These are phyloP conservation scores for Aspergillus ustus DNA, from an alignment of 2,329 filamentous ascomycete species.

Conservation along the genomic window DNA sequence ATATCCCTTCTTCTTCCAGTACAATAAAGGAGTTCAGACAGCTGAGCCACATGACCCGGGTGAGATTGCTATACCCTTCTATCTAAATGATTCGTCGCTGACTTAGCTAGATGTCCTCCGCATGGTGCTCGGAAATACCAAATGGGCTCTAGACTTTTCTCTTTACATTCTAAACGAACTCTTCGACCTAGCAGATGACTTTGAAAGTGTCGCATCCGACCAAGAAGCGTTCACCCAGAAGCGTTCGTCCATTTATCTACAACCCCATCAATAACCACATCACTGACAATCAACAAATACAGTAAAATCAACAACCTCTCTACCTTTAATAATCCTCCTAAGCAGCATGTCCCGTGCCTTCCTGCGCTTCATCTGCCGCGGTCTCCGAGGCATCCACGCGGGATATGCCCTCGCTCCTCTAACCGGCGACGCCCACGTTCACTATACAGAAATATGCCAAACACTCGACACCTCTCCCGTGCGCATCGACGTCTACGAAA, in stretches of 20 bases:
- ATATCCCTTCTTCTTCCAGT: slow-evolving; percentile 68
- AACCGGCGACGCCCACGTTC: slow-evolving; percentile 43
- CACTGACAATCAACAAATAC: slow-evolving; percentile 1
- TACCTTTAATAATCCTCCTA: slow-evolving; percentile 63
- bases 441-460: slow-evolving; percentile 60
- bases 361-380: slow-evolving; percentile 69
- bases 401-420: slow-evolving; percentile 45
- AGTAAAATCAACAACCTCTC: slow-evolving; percentile 45
- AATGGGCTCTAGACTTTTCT: slow-evolving; percentile 74
- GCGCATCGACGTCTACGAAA: slow-evolving; percentile 66
- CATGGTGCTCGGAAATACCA: slow-evolving; percentile 73
- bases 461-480: slow-evolving; percentile 58
- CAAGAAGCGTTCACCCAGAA: slow-evolving; percentile 44
- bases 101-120: slow-evolving; percentile 68
- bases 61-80: slow-evolving; percentile 34
- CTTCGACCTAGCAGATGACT: slow-evolving; percentile 48
- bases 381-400: slow-evolving; percentile 62
- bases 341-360: slow-evolving; percentile 76
- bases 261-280: not conserved
- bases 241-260: slow-evolving; percentile 27
- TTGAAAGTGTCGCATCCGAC: slow-evolving; percentile 38
- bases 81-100: not conserved
- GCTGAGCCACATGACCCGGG: slow-evolving; percentile 60
- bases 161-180: slow-evolving; percentile 61
- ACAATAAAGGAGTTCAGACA: slow-evolving; percentile 59